Evolutionary conservation across 1,284 basidiomycete species (phyloP), one percentile per base, ranked within the genome.

Genomic region (Rhodofomes roseus): DNA sequence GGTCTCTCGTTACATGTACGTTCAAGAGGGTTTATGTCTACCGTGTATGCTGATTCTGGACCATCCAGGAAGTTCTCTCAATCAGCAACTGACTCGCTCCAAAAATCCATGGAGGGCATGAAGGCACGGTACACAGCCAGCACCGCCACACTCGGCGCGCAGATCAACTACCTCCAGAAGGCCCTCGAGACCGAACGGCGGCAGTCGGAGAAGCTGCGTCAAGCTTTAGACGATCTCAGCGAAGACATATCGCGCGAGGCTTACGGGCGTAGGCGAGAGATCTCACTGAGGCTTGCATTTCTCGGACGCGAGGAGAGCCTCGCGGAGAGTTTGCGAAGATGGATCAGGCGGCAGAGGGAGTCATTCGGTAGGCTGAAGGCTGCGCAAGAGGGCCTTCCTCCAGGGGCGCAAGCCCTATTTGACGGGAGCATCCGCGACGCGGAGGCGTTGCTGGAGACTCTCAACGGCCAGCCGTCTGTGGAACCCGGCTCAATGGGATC

Each of bases 1-100:
- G 80, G 92, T 95, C 31, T 87, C 92, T 57, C 82, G 92, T 52
- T 95, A 95, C 72, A 95, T 95, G 93, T 92, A 66, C 20, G 66
- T 50, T 54, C 34, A 57, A 34, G 11, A 34, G 31, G 51, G 52
- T 27, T 52, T 59, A n/a, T n/a, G n/a, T 58, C 12, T 11, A 9
- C 52, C 12, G 18, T 34, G 27, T 25, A 20, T 56, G 52, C 29
- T 56, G n/a, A n/a, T 25, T n/a, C 8, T 22, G 14, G 11, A 39
- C 6, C 9, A 16, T 27, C 6, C 62, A 92, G 90, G 90, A 90
- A 88, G 66, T 95, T 95, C 73, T 93, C 92, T 1, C 93, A 95
- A 71, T 81, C 85, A 20, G 86, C 90, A 8, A 90, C 88, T 14
- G 81, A 90, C 57, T 74, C 82, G 1, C 81, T 94, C 1, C 90